phyloP scores from a whole-genome alignment of 345 rosid genomes.

The Syzygium jambos region DNA sequence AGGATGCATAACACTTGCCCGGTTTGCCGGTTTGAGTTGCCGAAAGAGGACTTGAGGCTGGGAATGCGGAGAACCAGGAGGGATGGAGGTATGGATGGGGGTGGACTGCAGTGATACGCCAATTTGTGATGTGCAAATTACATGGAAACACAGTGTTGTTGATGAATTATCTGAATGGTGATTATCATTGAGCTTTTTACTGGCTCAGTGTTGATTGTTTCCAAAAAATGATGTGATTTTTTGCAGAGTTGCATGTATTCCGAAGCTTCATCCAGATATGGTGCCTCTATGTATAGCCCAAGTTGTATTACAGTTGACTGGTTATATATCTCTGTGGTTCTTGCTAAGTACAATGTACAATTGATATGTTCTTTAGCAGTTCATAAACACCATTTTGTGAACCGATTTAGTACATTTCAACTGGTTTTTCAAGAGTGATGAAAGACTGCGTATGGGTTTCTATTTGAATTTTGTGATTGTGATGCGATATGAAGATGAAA shows the following conservation, averaged over 20 bases:
- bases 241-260: background rate
- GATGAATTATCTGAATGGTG: background rate
- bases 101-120: background rate
- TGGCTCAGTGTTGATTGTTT: background rate
- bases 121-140: background rate
- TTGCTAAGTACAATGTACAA: background rate
- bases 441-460: background rate
- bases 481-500: background rate
- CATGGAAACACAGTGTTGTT: background rate
- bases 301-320: background rate
- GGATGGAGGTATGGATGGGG: background rate
- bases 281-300: background rate
- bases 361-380: background rate
- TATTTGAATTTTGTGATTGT: background rate
- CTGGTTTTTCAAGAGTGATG: background rate
- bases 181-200: background rate
- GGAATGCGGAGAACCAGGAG: background rate
- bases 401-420: background rate
- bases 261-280: background rate
- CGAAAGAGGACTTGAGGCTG: conserved; percentile 24
- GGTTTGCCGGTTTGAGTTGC: conserved; percentile 39
- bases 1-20: conserved; percentile 43
- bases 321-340: background rate
- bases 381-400: background rate
- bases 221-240: background rate